phyloP scores from a whole-genome alignment of 129 eudicot genomes.

The Lactuca sativa region DNA sequence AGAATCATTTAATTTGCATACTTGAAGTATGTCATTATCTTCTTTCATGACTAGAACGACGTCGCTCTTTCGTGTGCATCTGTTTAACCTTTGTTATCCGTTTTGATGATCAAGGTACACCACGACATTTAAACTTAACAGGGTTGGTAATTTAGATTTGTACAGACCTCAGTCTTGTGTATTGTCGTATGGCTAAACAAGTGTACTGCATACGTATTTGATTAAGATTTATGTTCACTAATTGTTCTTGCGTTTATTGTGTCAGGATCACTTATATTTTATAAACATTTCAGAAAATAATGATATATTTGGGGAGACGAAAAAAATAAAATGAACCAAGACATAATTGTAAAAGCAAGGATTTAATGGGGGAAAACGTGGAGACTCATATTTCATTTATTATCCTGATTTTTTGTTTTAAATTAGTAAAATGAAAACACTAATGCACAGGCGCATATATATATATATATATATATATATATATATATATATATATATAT shows the following conservation, averaged over 20 bases:
- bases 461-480: no score
- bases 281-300: no score
- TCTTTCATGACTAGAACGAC: slow-evolving; percentile 24
- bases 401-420: no score
- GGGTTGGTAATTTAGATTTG: not conserved
- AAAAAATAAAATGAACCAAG: no score
- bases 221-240: not conserved
- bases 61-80: slow-evolving; percentile 16
- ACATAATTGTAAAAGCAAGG: no score
- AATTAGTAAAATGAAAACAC: no score
- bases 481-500: no score
- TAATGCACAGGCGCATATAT: no score
- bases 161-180: not conserved
- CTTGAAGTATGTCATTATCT: slow-evolving; percentile 25
- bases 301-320: no score
- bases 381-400: no score
- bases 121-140: not conserved
- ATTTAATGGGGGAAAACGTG: no score
- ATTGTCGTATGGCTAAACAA: slow-evolving; percentile 5
- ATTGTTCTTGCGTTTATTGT: not conserved
- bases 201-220: not conserved
- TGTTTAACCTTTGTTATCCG: slow-evolving; percentile 9
- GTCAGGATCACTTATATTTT: no score
- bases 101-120: slow-evolving; percentile 11
- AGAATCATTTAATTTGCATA: slow-evolving; percentile 17